phyloP scores from a whole-genome alignment of 2,329 filamentous ascomycete species.

The Trichoderma sp. region DNA sequence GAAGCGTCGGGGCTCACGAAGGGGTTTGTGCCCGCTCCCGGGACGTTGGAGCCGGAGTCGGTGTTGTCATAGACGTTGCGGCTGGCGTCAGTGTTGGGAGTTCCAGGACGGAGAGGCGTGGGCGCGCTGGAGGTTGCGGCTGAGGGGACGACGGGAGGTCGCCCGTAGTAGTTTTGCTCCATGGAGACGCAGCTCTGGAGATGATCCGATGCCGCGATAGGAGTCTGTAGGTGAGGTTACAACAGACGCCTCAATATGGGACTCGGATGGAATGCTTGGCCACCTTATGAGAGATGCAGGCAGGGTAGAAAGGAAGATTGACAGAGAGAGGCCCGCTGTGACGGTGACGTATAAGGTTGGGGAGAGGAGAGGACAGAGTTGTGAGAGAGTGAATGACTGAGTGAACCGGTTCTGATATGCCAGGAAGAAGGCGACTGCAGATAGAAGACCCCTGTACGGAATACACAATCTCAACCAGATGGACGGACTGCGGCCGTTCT shows the following conservation, averaged over 20 bases:
- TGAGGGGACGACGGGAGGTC: constrained; percentile 38
- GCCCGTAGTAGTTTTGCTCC: constrained; percentile 40
- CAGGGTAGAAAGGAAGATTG: background rate
- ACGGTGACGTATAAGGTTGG: constrained; percentile 1
- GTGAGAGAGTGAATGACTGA: no score
- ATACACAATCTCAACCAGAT: background rate
- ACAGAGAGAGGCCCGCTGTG: constrained; percentile 2
- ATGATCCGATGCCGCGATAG: background rate
- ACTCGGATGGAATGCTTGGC: background rate
- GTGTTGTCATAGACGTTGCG: constrained; percentile 49
- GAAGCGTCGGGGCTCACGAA: constrained; percentile 51
- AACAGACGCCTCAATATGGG: background rate
- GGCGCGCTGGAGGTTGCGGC: constrained; percentile 43
- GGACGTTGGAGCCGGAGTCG: constrained; percentile 43
- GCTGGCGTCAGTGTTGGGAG: constrained; percentile 46
- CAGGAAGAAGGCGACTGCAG: background rate
- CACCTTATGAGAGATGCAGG: constrained; percentile 10
- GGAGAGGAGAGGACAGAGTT: background rate
- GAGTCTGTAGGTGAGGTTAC: background rate
- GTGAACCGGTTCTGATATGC: constrained; percentile 15
- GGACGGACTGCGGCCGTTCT: constrained; percentile 6
- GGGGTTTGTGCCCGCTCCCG: constrained; percentile 44
- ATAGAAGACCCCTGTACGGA: background rate
- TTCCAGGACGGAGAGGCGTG: constrained; percentile 47
- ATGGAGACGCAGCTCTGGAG: constrained; percentile 29